These are phyloP conservation scores for Gracilaria domingensis DNA, from an alignment of 23 red algal species.

Conservation along the genomic window DNA sequence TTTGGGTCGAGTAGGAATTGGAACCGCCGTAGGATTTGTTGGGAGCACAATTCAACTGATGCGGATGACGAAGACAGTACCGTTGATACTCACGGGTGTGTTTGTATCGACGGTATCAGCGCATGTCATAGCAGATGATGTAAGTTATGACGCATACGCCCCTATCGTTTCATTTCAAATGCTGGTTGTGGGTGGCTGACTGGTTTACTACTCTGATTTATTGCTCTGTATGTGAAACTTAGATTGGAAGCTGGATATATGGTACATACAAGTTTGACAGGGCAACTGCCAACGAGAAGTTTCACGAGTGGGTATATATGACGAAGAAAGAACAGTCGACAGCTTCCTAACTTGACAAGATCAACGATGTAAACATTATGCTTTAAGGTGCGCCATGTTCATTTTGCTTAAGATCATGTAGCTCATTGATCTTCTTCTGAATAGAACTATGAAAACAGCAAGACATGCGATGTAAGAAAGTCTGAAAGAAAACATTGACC, in stretches of 20 bases:
- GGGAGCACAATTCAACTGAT: conserved; percentile 40
- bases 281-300: conserved; percentile 15
- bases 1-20: neutral
- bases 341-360: neutral
- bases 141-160: neutral
- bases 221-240: neutral
- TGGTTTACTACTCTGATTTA: neutral
- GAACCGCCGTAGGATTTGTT: conserved; percentile 24
- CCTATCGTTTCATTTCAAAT: neutral
- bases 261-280: conserved; percentile 62
- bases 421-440: neutral
- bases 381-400: neutral
- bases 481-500: neutral
- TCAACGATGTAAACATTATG: neutral
- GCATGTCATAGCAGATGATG: conserved; percentile 38
- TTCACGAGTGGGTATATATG: conserved; percentile 38
- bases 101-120: conserved; percentile 19
- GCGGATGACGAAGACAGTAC: conserved; percentile 31
- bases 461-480: neutral
- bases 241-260: conserved; percentile 55
- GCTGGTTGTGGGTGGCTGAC: neutral
- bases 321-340: conserved; percentile 10
- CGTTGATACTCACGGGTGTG: conserved; percentile 25
- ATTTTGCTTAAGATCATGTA: conserved; percentile 6
- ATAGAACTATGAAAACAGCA: neutral